Conservation (phyloP, 192 early-diverging fungal species). For the Neocallimastix lanati region DNA sequence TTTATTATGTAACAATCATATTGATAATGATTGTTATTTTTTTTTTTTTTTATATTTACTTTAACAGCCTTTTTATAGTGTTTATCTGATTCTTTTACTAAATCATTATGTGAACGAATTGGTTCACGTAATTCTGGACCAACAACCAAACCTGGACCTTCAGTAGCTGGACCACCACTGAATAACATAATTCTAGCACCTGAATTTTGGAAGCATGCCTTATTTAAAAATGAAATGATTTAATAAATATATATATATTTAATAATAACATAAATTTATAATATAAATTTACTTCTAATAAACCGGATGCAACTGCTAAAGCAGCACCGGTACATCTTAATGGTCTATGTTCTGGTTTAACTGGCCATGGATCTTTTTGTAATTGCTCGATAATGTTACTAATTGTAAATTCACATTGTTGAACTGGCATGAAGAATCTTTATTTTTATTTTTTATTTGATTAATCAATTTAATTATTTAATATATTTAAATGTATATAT, state of each 20-base stretch:
- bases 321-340: constrained; percentile 90
- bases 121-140: constrained; percentile 78
- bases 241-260: too few relatives aligned
- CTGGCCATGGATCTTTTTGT: constrained; percentile 95
- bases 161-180: constrained; percentile 75
- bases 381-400: constrained; percentile 88
- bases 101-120: constrained; percentile 94
- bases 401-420: constrained; percentile 90
- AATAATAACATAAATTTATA: too few relatives aligned
- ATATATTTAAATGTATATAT: too few relatives aligned
- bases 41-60: too few relatives aligned
- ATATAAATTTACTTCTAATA: constrained; percentile 67
- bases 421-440: constrained; percentile 77
- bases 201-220: constrained; percentile 75
- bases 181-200: constrained; percentile 88
- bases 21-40: too few relatives aligned
- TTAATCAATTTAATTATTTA: too few relatives aligned
- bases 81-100: constrained; percentile 84
- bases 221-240: background rate
- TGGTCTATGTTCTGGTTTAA: constrained; percentile 70
- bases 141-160: constrained; percentile 91
- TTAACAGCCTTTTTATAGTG: constrained; percentile 86
- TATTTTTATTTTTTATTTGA: background rate
- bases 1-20: too few relatives aligned
- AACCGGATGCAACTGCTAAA: constrained; percentile 75